Base-by-base conservation (phyloP, 202 grass and related monocot genomes). In the Schoenoplectus triqueter region DNA sequence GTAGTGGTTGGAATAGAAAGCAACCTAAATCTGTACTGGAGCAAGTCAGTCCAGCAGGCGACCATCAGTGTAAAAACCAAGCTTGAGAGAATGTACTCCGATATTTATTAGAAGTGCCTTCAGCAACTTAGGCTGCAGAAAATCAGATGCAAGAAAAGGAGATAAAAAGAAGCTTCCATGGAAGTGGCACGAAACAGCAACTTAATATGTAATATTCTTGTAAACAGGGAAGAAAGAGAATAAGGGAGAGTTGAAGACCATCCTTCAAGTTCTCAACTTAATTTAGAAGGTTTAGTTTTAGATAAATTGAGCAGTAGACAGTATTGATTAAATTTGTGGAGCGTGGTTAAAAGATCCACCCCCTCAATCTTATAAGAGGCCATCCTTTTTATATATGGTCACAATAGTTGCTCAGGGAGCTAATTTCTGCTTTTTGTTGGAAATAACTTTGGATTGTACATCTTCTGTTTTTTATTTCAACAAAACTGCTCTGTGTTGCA, bases 1-100 rank as follows among this genome's bases (percentile, higher is more conserved):
- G 90, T 89, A 69, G 91, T 92, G 10, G 77, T 80, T 4, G 85
- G 88, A 91, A 83, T 94, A 15, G 95, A 95, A 85, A 84, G 22
- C 79, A 98, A 95, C 87, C 85, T 98, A 63, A 88, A 85, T 62
- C 10, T 1, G 7, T 93, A 98, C 88, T 98, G 95, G 93, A 98
- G 91, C 91, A 94, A 88, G 83, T 93, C 92, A 40, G 91, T 95
- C 82, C 92, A 89, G 87, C 80, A 98, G 81, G 87, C 92, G 39
- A 86, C 91, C 2, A 78, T 78, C 44, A 87, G 87, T 80, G 87
- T 98, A 47, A 95, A 91, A 87, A 75, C 51, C 10, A 75, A 95
- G 72, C 88, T 98, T 0, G 66, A 89, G 84, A 76, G 86, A 62
- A 75, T 88, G 78, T 89, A 89, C 61, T 93, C 93, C 0, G 83